Conservation (phyloP, 2,329 filamentous ascomycete species). For the Sodiomyces alkalinus region DNA sequence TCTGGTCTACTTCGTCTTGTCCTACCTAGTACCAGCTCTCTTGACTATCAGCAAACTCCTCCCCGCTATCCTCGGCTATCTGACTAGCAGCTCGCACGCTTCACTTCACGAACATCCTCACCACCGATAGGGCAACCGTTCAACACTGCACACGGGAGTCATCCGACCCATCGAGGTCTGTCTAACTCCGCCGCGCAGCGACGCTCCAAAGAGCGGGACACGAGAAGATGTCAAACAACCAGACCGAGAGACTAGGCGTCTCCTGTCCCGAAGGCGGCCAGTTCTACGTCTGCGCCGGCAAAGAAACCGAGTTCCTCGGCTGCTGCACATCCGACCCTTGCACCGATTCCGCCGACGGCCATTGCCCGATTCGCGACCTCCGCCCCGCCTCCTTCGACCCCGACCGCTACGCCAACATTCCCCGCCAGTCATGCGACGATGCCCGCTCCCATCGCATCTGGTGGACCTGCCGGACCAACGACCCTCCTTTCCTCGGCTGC, state of each 20-base stretch:
- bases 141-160: too few relatives aligned
- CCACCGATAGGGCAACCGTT: too few relatives aligned
- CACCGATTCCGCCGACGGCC: conserved; percentile 13
- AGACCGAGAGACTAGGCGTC: conserved; percentile 10
- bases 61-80: too few relatives aligned
- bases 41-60: too few relatives aligned
- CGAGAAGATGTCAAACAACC: background rate
- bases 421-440: conserved; percentile 16
- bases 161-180: too few relatives aligned
- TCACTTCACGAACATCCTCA: too few relatives aligned
- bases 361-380: conserved; percentile 16
- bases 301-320: conserved; percentile 20
- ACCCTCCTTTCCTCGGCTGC: conserved; percentile 22
- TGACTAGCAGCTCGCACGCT: too few relatives aligned
- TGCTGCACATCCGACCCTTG: conserved; percentile 24
- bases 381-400: conserved; percentile 14
- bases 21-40: too few relatives aligned
- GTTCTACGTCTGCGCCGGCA: conserved; percentile 21
- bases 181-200: too few relatives aligned
- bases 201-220: too few relatives aligned
- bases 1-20: too few relatives aligned
- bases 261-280: conserved; percentile 15
- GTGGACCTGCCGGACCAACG: conserved; percentile 17
- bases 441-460: conserved; percentile 11
- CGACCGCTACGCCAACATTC: conserved; percentile 12